phyloP scores from a whole-genome alignment of 352 stramenopile species.

The Phytophthora fragariaefolia region DNA sequence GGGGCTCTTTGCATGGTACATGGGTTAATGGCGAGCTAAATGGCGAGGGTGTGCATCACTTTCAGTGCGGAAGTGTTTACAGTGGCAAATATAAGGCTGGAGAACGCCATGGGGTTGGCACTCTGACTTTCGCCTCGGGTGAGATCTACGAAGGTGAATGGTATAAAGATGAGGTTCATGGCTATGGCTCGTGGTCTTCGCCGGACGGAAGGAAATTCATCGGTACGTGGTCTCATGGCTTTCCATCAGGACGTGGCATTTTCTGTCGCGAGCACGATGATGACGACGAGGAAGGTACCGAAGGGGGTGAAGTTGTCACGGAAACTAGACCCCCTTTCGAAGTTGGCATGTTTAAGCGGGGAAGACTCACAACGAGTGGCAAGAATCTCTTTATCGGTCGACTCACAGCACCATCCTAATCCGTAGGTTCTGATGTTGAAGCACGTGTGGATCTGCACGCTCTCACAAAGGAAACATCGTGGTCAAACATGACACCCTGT shows the following conservation, averaged over 20 bases:
- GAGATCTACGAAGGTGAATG: slow-evolving; percentile 80
- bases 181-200: slow-evolving; percentile 71
- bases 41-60: slow-evolving; percentile 55
- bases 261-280: slow-evolving; percentile 48
- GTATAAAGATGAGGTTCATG: slow-evolving; percentile 51
- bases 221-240: slow-evolving; percentile 61
- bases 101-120: slow-evolving; percentile 59
- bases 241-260: slow-evolving; percentile 59
- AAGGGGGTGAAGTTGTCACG: slow-evolving; percentile 13
- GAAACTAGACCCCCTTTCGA: slow-evolving; percentile 31
- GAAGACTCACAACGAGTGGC: slow-evolving; percentile 47
- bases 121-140: slow-evolving; percentile 59
- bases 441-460: background rate
- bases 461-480: background rate
- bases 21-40: slow-evolving; percentile 58
- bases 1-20: slow-evolving; percentile 49
- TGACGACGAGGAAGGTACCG: slow-evolving; percentile 32
- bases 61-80: slow-evolving; percentile 67
- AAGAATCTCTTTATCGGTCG: slow-evolving; percentile 54
- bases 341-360: slow-evolving; percentile 51
- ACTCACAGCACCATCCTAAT: slow-evolving; percentile 43
- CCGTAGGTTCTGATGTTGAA: background rate
- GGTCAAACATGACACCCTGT: background rate
- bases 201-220: slow-evolving; percentile 55
- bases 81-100: slow-evolving; percentile 55